Evolutionary conservation across 1,284 basidiomycete genomes (phyloP).

Genomic region (Naganishia liquefaciens): DNA sequence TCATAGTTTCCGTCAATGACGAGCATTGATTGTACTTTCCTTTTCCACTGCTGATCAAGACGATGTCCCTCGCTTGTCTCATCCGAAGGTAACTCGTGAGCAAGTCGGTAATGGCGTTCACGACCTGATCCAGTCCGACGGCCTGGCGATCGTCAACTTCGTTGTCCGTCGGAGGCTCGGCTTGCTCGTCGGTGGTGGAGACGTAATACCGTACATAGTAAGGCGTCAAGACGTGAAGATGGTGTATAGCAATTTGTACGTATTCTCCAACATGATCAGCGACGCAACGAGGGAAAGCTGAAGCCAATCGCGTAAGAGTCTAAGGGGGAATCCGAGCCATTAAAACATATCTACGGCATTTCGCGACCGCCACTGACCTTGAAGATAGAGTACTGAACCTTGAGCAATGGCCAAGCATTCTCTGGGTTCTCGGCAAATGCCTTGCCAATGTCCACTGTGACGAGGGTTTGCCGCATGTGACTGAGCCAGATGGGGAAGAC

Average conservation of each 20-base stretch:
- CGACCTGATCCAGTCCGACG: constrained; percentile 18
- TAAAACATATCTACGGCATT: background rate
- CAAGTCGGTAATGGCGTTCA: constrained; percentile 61
- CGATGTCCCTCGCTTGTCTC: constrained; percentile 21
- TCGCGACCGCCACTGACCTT: constrained; percentile 59
- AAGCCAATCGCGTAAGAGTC: constrained; percentile 73
- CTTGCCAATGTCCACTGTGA: constrained; percentile 61
- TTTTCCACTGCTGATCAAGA: constrained; percentile 35
- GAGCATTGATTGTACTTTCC: constrained; percentile 51
- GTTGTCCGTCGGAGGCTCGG: constrained; percentile 61
- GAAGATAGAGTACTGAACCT: constrained; percentile 75
- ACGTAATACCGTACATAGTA: constrained; percentile 71
- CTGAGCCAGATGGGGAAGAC: constrained; percentile 87
- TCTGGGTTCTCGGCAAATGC: constrained; percentile 74
- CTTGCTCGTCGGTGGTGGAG: constrained; percentile 53
- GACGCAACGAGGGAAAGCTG: constrained; percentile 71
- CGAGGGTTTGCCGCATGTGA: constrained; percentile 75
- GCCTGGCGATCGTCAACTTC: constrained; percentile 68
- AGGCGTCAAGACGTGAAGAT: constrained; percentile 67
- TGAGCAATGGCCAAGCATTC: constrained; percentile 51
- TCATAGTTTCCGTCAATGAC: constrained; percentile 58
- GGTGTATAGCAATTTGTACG: constrained; percentile 64
- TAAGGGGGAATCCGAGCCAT: constrained; percentile 47
- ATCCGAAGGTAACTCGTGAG: constrained; percentile 54
- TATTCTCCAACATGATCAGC: constrained; percentile 64